Percentiles rank a stretch among this genome's conserved stretches.
Evolutionary conservation across 139 green algal species (phyloP).

Genomic region (Pseudopediastrum boryanum): DNA sequence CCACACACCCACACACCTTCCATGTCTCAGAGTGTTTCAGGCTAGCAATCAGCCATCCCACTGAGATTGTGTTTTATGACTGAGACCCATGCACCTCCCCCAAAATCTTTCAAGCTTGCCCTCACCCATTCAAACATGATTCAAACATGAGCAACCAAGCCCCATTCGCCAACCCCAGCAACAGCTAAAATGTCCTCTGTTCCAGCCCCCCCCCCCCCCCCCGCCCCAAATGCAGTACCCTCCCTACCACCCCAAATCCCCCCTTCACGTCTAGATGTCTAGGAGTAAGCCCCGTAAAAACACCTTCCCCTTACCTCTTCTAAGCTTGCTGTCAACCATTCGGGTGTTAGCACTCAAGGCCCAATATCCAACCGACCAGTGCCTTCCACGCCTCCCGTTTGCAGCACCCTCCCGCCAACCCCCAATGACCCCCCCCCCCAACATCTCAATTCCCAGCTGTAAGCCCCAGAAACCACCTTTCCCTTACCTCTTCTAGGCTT

Average conservation of each 20-base stretch:
- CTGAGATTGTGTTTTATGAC: too few species aligned
- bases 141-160: constrained; percentile 59
- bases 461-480: too few species aligned
- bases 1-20: too few species aligned
- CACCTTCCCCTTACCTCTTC: not conserved
- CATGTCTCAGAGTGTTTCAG: too few species aligned
- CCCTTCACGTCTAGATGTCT: too few species aligned
- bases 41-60: too few species aligned
- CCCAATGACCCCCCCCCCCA: not conserved
- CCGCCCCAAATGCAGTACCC: constrained; percentile 14
- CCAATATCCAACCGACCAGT: not conserved
- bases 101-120: constrained; percentile 57
- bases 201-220: constrained; percentile 50
- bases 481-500: constrained; percentile 54
- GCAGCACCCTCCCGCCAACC: not conserved
- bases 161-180: constrained; percentile 65
- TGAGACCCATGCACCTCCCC: too few species aligned
- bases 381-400: not conserved
- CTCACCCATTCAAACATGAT: constrained; percentile 68
- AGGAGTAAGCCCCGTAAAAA: too few species aligned
- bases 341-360: not conserved
- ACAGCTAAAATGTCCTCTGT: constrained; percentile 67
- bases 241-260: too few species aligned
- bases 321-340: not conserved
- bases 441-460: not conserved